Evolutionary conservation across 2,329 filamentous ascomycete genomes (phyloP), one percentile per base, ranked within the genome.

Genomic region (Fusarium sp.): DNA sequence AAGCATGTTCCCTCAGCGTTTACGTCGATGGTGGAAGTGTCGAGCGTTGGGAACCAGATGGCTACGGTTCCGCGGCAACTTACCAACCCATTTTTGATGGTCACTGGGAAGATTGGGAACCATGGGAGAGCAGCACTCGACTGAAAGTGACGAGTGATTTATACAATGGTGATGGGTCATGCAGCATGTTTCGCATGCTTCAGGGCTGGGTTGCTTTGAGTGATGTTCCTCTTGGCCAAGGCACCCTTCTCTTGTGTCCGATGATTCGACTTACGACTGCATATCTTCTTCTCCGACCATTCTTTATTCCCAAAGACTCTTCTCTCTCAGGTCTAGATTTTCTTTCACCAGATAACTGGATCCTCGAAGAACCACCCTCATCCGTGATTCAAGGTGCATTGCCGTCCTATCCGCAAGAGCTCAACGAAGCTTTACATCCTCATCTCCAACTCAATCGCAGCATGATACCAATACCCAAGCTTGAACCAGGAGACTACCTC

Each of bases 121-220:
- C 92, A 0, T 95, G 90, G 87, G 92, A 95, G 77, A 88, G 88
- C 9, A 88, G 86, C 69, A 86, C 88, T 63, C 87, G 92, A 15
- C 81, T 94, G 1, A 81, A 83, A 3, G 90, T 90, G 11, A 84
- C 86, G 5, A 88, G 89, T 71, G 91, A 95, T 77, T 78, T 94
- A 24, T 93, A 95, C 77, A 87, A 92, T 60, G 90, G 91, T 10
- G 88, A 91, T 1, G 91, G 92, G 3, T 89, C 89, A 11, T 94
- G 92, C 78, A 89, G 84, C 52, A 91, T 92, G 80, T 91, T 94
- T 77, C 87, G 92, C 52, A 92, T 94, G 86, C 92, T 91, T 76
- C 92, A 95, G 77, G 93, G 92, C 54, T 93, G 92, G 91, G 79
- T 95, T 16, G 84, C 85, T 29, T 87, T 95, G 80, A 90, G 87